Percentiles rank a stretch among this genome's conserved stretches.
Evolutionary conservation across 495 filamentous ascomycete genomes (phyloP).

Genomic region (Podospora tetraspora): DNA sequence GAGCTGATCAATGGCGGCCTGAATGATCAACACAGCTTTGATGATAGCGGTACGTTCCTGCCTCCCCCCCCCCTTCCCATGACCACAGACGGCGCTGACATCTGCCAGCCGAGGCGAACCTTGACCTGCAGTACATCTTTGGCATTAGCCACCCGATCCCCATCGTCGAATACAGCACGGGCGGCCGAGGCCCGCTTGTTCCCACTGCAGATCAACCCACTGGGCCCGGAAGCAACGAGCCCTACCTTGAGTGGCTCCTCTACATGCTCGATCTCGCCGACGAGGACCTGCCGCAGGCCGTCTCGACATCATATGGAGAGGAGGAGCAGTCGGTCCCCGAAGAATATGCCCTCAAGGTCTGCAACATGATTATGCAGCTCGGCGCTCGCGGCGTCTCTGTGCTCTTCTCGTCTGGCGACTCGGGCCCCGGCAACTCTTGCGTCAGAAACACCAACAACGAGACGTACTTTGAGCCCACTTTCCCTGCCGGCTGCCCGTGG

Average conservation of each 20-base stretch:
- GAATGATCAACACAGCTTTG: slow-evolving; percentile 35
- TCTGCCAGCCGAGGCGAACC: slow-evolving; percentile 57
- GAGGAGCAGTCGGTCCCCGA: slow-evolving; percentile 70
- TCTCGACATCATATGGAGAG: slow-evolving; percentile 78
- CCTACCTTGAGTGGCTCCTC: slow-evolving; percentile 68
- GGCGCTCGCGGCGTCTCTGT: slow-evolving; percentile 73
- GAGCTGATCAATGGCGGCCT: slow-evolving; percentile 55
- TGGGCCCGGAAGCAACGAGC: slow-evolving; percentile 62
- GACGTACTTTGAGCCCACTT: slow-evolving; percentile 58
- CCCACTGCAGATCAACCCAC: slow-evolving; percentile 55
- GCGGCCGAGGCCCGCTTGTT: slow-evolving; percentile 46
- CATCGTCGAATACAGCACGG: slow-evolving; percentile 41
- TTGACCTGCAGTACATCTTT: slow-evolving; percentile 68
- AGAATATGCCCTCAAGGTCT: slow-evolving; percentile 62
- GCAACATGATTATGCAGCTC: slow-evolving; percentile 59
- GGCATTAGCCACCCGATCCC: slow-evolving; percentile 39
- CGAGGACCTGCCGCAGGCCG: slow-evolving; percentile 60
- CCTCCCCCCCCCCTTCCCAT: too few relatives aligned
- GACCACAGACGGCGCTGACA: background rate
- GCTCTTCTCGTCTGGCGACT: slow-evolving; percentile 69
- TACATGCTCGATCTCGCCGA: slow-evolving; percentile 38
- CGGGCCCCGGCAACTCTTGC: slow-evolving; percentile 62
- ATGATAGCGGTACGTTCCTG: slow-evolving; percentile 24
- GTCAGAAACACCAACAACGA: slow-evolving; percentile 63
- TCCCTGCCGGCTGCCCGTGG: slow-evolving; percentile 57